Base-by-base conservation (phyloP, 139 green algal genomes). In the Haematococcus lacustris region DNA sequence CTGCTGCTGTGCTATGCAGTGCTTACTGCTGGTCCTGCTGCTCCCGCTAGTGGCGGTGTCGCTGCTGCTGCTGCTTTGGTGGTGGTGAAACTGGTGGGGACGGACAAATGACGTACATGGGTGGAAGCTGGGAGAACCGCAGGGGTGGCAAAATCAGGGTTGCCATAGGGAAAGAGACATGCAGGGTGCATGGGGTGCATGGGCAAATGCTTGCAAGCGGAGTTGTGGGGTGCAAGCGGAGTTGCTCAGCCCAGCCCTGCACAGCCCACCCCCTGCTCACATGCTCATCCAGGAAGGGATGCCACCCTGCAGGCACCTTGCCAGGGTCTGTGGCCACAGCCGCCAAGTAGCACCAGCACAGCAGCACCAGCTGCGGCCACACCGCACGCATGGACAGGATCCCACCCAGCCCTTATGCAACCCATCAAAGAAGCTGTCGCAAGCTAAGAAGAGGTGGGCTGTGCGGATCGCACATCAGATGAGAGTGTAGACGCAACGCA, bases 311-410 rank as follows among this genome's bases (percentile, higher is more conserved):
- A 3, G 95, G 95, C 35, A 98, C 93, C 0, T 63, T 33, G 1
- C 94, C 94, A 0, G 95, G 90, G 50, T 95, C 85, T 5, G 83
- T 88, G 0, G 88, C n/a, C 17, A 97, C 85, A 35, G 86, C 80
- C 39, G 90, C 86, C 66, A 97, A 88, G 82, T 99, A 99, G 51
- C 71, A 86, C 94, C 93, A 98, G 3, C 97, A 66, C n/a, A 95
- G 35, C 86, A 97, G 88, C 0, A 70, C 73, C 1, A 94, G 76
- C 84, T 91, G 71, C 7, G 67, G 23, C 40, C 33, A 57, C 17
- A 61, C 2, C 13, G 13, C 3, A 69, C 3, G 63, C 3, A 35
- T 17, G 63, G 21, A 3, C 5, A 38, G 35, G 37, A 23, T 23
- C 37, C 5, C 21, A 51, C 4, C 38, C 13, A 33, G 37, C 63